These are phyloP conservation scores for Sungouiozyma intestinalis DNA, from an alignment of 805 yeast species.

Conservation along the genomic window DNA sequence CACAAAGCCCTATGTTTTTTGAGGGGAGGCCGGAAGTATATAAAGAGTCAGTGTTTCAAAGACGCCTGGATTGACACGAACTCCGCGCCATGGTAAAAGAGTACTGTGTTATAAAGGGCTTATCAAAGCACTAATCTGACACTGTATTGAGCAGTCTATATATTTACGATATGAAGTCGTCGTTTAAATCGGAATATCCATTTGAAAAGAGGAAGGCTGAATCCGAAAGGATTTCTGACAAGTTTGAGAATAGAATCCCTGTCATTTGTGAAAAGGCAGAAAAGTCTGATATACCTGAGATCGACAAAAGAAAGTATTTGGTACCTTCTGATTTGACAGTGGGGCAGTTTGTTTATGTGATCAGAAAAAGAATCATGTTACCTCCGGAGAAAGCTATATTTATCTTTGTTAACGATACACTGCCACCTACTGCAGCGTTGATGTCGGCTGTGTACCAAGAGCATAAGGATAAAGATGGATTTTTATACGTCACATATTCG, in stretches of 20 bases:
- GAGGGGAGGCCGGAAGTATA: too few relatives aligned
- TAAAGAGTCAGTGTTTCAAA: too few relatives aligned
- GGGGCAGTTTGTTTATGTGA: slow-evolving; percentile 96
- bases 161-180: slow-evolving; percentile 30
- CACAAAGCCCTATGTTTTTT: too few relatives aligned
- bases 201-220: slow-evolving; percentile 94
- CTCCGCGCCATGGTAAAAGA: too few relatives aligned
- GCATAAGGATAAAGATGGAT: slow-evolving; percentile 96
- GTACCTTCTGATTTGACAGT: slow-evolving; percentile 95
- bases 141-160: too few relatives aligned
- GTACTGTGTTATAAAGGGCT: too few relatives aligned
- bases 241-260: slow-evolving; percentile 88
- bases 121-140: too few relatives aligned
- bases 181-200: slow-evolving; percentile 58
- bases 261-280: slow-evolving; percentile 95
- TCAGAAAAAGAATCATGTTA: slow-evolving; percentile 88
- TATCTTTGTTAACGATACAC: slow-evolving; percentile 90
- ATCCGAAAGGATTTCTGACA: slow-evolving; percentile 79
- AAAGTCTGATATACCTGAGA: slow-evolving; percentile 89
- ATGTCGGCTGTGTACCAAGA: slow-evolving; percentile 93
- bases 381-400: slow-evolving; percentile 98
- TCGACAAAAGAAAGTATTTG: slow-evolving; percentile 92
- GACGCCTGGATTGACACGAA: too few relatives aligned
- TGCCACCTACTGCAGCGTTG: slow-evolving; percentile 96
- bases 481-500: slow-evolving; percentile 87